Base-by-base conservation (phyloP, 441 rosid species). In the Populus hybrid region DNA sequence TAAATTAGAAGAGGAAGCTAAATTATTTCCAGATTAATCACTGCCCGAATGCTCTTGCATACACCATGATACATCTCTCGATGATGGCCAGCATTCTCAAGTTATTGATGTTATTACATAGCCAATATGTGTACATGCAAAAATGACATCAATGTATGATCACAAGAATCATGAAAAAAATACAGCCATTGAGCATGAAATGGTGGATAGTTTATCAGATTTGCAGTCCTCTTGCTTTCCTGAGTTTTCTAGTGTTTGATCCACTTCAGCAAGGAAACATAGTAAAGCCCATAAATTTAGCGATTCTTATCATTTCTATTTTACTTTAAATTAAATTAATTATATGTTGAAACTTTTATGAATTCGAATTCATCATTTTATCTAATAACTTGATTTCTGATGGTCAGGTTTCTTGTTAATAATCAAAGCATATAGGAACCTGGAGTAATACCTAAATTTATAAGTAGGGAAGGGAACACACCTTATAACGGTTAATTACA, bases 401-500 rank as follows among this genome's bases (percentile, higher is more conserved):
- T 53, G 61, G 61, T 53, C 9, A 5, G 18, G 21, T 53, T 53
- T 53, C 61, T 18, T 53, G 18, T 4, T 46, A 46, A 14, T 46
- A 46, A 46, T 10, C 9, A 74, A 79, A 63, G 16, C 53, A 80
- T 10, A 26, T 46, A 36, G 36, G 76, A 66, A 2, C 4, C 11
- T 34, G 64, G 20, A 10, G 16, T 38, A 66, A 53, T 10, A 23
- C 26, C 73, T 9, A 79, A 69, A 74, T 64, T 20, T 74, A 74
- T 34, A 67, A 75, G 80, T 71, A 69, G 68, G 79, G 71, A 78
- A 72, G 76, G 34, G 74, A 80, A 50, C 76, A 42, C 82, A 93
- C 99, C 93, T 96, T 96, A 73, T 91, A 96, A 40, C 98, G 98
- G 77, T 94, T 96, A 81, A 94, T 94, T 80, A 96, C 92, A 84